Evolutionary conservation across 352 stramenopile species (phyloP).

Genomic region (Phytophthora meadii): DNA sequence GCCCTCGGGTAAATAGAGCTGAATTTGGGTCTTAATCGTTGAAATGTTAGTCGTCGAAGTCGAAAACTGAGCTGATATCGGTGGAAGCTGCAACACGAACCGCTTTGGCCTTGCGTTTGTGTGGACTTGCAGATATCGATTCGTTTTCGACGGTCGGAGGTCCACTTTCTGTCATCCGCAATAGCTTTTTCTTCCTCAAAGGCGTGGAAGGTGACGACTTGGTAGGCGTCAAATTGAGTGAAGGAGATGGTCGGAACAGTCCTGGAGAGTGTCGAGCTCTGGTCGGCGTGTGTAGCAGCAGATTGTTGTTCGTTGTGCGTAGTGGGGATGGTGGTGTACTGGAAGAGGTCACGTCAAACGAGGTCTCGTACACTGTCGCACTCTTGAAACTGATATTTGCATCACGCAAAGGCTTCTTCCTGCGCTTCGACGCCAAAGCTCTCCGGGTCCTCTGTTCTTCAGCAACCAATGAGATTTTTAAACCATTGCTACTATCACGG

Average conservation of each 20-base stretch:
- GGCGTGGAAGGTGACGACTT: conserved; percentile 27
- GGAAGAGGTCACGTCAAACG: conserved; percentile 9
- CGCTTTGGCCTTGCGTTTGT: conserved; percentile 32
- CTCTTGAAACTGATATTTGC: not conserved
- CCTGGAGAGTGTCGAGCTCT: conserved; percentile 16
- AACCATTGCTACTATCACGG: conserved; percentile 20
- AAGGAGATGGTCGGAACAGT: conserved; percentile 21
- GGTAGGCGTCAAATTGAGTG: conserved; percentile 31
- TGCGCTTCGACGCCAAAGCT: conserved; percentile 20
- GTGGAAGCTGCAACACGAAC: conserved; percentile 10
- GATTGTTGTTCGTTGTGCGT: conserved; percentile 8
- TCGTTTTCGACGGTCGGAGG: conserved; percentile 2
- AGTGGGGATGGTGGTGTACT: conserved; percentile 12
- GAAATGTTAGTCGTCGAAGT: conserved; percentile 33
- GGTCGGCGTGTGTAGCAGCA: conserved; percentile 28
- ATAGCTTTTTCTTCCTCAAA: conserved; percentile 11
- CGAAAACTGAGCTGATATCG: conserved; percentile 30
- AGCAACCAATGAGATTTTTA: conserved; percentile 23
- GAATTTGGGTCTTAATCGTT: too few relatives aligned
- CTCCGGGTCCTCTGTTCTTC: not conserved
- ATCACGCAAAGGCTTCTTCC: conserved; percentile 15
- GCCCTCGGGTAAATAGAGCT: too few relatives aligned
- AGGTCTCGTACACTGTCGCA: not conserved
- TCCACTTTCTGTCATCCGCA: conserved; percentile 16
- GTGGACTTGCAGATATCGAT: conserved; percentile 15